Conservation (phyloP, 1,139 yeast species). For the Diutina mesorugosa region DNA sequence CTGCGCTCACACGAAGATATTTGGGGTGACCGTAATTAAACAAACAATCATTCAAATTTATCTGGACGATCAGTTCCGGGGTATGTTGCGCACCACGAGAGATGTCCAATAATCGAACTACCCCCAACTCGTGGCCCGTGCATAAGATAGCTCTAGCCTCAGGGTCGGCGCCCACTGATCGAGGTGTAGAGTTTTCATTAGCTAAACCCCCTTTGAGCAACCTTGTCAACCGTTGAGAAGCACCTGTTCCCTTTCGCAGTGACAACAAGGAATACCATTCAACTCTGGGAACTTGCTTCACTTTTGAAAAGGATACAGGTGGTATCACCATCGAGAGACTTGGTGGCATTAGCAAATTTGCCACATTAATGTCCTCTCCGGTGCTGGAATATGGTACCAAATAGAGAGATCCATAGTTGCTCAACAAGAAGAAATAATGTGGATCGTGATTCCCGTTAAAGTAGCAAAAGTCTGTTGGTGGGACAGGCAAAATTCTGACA, state of each 20-base stretch:
- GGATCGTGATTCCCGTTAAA: slow-evolving; percentile 67
- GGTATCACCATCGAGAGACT: slow-evolving; percentile 72
- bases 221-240: slow-evolving; percentile 22
- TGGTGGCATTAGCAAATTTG: slow-evolving; percentile 26
- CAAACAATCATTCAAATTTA: slow-evolving; percentile 23
- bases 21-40: slow-evolving; percentile 15
- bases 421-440: slow-evolving; percentile 38
- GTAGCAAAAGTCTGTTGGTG: slow-evolving; percentile 16
- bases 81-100: slow-evolving; percentile 66
- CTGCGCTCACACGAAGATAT: slow-evolving; percentile 35
- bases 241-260: slow-evolving; percentile 14
- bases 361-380: background rate
- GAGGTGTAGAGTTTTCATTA: slow-evolving; percentile 15
- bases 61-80: slow-evolving; percentile 25
- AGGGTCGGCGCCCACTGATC: slow-evolving; percentile 43
- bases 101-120: slow-evolving; percentile 69
- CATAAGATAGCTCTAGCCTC: slow-evolving; percentile 47
- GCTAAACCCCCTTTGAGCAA: slow-evolving; percentile 69
- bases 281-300: slow-evolving; percentile 44
- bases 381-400: slow-evolving; percentile 7
- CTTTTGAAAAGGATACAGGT: slow-evolving; percentile 42
- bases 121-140: slow-evolving; percentile 77
- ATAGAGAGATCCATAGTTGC: slow-evolving; percentile 41
- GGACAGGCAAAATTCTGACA: slow-evolving; percentile 19
- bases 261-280: slow-evolving; percentile 70